Percentiles rank a stretch among this genome's conserved stretches.
phyloP scores from a whole-genome alignment of 371 early-diverging fungal genomes.

The Mortierella sp. region DNA sequence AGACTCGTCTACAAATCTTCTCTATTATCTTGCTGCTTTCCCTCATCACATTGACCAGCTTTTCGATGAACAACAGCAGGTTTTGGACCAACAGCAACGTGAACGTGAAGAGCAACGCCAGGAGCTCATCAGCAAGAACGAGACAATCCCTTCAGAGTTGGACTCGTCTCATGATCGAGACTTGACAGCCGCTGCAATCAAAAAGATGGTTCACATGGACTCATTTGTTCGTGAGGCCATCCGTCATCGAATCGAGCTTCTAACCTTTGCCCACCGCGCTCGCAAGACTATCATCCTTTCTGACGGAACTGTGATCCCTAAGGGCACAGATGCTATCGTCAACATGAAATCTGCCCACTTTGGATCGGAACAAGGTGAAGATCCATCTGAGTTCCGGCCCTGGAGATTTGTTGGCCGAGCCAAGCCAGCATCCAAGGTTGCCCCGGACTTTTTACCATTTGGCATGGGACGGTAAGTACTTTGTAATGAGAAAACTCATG shows the following conservation, averaged over 20 bases:
- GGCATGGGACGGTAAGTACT: constrained; percentile 54
- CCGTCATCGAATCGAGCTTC: constrained; percentile 35
- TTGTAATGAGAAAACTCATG: no score
- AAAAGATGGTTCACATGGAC: constrained; percentile 58
- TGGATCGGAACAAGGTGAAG: constrained; percentile 20
- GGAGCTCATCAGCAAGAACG: constrained; percentile 1
- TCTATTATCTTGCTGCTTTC: constrained; percentile 56
- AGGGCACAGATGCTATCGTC: constrained; percentile 40
- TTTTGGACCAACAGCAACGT: constrained; percentile 29
- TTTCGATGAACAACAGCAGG: constrained; percentile 55
- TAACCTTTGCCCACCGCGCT: constrained; percentile 46
- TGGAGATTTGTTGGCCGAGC: constrained; percentile 56
- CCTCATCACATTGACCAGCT: constrained; percentile 55
- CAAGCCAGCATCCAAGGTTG: constrained; percentile 51
- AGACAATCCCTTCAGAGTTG: constrained; percentile 15
- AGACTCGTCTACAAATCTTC: constrained; percentile 29
- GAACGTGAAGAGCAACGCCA: constrained; percentile 26
- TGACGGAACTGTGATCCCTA: constrained; percentile 54
- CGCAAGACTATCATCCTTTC: constrained; percentile 44
- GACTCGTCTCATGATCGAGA: constrained; percentile 24
- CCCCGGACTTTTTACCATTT: constrained; percentile 54
- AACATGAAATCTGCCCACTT: constrained; percentile 27
- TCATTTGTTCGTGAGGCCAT: constrained; percentile 59
- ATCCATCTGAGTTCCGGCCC: constrained; percentile 51
- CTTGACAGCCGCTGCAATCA: constrained; percentile 48